Evolutionary conservation across 2,329 filamentous ascomycete genomes (phyloP), one percentile per base, ranked within the genome.

Genomic region (Talaromyces sp.): DNA sequence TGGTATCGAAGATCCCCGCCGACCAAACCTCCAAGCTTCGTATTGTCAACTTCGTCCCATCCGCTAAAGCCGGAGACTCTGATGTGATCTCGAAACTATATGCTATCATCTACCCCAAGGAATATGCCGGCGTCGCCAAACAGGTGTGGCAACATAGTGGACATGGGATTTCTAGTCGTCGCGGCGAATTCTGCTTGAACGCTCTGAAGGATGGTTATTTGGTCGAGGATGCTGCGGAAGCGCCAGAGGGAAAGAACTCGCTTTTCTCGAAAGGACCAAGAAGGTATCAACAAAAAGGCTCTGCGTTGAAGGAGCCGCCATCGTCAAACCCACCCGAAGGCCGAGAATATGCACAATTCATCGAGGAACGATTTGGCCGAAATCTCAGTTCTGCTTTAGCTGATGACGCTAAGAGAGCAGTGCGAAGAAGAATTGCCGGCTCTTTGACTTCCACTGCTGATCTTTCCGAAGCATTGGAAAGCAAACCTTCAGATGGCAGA

Each of bases 71-170:
- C 92, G 54, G n/a, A 52, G 35, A 53, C 27, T 56, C 54, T 21
- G 50, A 61, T 54, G 55, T 89, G 29, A 77, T 78, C 2, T 87
- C 88, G 0, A 79, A 81, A 10, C 78, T 92, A 24, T 89, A 84
- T 1, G 87, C 86, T 26, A 86, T 96, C 3, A 71, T 97, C 48
- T 91, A 88, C 67, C 85, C 87, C 0, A 79, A 83, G 52, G 83
- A 86, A 12, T 77, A 85, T 19, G 92, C 88, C 67, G 77, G 85
- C 4, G 75, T 89, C 61, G 90, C 91, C n/a, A 97, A 97, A 74
- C 85, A 92, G 68, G 97, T 96, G 69, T 99, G 94, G 94, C 94
- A 97, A 73, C 94, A 99, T 74, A 89, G 90, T 0, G 94, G 94
- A 21, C 92, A 96, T 63, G 94, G 94, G 17, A 82, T 96, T 14